Conservation (phyloP, 805 yeast species). For the Barnettozyma sp. region DNA sequence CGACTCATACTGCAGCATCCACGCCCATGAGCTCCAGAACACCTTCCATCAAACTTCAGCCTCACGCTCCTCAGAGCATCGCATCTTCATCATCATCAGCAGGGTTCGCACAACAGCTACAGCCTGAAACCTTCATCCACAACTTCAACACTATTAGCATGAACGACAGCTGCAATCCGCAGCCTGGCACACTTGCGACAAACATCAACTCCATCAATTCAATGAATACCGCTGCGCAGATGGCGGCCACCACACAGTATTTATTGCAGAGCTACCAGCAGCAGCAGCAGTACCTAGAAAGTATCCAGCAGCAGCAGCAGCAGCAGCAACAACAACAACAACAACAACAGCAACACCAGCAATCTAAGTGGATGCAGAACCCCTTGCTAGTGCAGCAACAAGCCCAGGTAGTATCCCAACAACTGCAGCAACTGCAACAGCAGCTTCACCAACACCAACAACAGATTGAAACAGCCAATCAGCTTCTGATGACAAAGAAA, state of each 20-base stretch:
- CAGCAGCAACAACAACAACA: constrained; percentile 17
- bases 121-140: too few species aligned
- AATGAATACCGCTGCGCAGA: constrained; percentile 5
- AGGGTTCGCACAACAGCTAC: not conserved
- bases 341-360: constrained; percentile 23
- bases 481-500: constrained; percentile 11
- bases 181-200: not conserved
- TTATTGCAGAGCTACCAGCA: constrained; percentile 19
- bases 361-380: too few species aligned
- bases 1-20: constrained; percentile 11
- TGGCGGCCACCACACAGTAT: constrained; percentile 12
- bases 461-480: constrained; percentile 22
- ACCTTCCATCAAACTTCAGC: constrained; percentile 5
- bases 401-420: too few species aligned
- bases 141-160: constrained; percentile 3
- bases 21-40: constrained; percentile 11
- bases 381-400: too few species aligned
- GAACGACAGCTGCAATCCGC: constrained; percentile 2
- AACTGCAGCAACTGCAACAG: constrained; percentile 21
- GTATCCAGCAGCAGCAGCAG: constrained; percentile 17
- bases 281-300: constrained; percentile 19
- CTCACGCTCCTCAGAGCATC: not conserved
- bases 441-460: constrained; percentile 26
- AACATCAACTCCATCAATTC: not conserved
- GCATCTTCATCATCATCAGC: not conserved